phyloP scores from a whole-genome alignment of 2,329 filamentous ascomycete genomes.

The Geosmithia putterillii region DNA sequence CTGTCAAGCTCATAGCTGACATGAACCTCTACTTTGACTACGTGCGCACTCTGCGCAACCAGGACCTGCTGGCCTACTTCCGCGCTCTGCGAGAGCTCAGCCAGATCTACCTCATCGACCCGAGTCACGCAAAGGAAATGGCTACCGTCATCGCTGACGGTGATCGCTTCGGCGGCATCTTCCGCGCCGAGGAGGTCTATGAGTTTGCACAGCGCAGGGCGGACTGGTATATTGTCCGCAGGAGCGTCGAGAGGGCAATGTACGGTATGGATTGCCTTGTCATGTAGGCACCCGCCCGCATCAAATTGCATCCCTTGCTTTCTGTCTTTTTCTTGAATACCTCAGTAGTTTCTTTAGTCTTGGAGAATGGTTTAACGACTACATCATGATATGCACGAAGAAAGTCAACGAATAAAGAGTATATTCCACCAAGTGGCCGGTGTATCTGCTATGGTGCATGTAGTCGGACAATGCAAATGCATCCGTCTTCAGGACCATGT shows the following conservation, averaged over 20 bases:
- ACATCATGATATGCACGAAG: background rate
- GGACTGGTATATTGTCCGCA: conserved; percentile 88
- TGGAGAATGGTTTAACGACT: background rate
- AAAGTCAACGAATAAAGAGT: too few relatives aligned
- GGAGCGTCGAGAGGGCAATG: conserved; percentile 89
- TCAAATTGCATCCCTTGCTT: background rate
- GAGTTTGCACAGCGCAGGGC: conserved; percentile 90
- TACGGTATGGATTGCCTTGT: conserved; percentile 81
- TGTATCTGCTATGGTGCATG: too few relatives aligned
- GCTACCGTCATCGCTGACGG: conserved; percentile 88
- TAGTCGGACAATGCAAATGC: too few relatives aligned
- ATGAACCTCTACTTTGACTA: conserved; percentile 91
- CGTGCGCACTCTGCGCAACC: conserved; percentile 69
- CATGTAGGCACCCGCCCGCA: too few relatives aligned
- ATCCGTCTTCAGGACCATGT: too few relatives aligned
- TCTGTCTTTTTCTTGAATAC: background rate
- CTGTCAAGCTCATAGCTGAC: conserved; percentile 87
- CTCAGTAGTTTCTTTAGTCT: background rate
- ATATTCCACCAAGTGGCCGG: too few relatives aligned
- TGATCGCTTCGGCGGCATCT: conserved; percentile 82
- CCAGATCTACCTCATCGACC: conserved; percentile 89
- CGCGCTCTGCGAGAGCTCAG: conserved; percentile 80
- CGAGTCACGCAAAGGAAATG: conserved; percentile 78
- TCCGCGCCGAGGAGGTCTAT: conserved; percentile 91
- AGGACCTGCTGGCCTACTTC: conserved; percentile 80